Percentiles rank a stretch among this genome's conserved stretches.
phyloP scores from a whole-genome alignment of 352 stramenopile genomes.

The Phytophthora sansomeana region DNA sequence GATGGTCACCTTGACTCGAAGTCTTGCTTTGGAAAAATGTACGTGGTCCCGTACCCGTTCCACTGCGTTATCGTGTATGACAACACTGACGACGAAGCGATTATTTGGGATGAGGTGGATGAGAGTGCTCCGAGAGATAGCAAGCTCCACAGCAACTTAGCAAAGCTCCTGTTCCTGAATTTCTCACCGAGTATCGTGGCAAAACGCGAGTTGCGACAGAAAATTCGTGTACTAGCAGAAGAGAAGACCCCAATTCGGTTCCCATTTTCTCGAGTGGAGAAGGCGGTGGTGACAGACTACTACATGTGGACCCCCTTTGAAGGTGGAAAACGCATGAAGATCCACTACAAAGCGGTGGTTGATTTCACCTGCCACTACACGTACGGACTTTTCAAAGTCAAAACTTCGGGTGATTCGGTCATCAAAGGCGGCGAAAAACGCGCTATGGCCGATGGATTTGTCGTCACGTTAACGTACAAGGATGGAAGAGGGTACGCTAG shows the following conservation, averaged over 20 bases:
- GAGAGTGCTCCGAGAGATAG: constrained; percentile 6
- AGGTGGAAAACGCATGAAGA: background rate
- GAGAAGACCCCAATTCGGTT: constrained; percentile 29
- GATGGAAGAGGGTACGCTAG: constrained; percentile 44
- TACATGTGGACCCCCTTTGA: constrained; percentile 19
- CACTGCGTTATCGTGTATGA: constrained; percentile 58
- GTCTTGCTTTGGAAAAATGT: constrained; percentile 57
- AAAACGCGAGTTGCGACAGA: constrained; percentile 40
- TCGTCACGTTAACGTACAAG: constrained; percentile 40
- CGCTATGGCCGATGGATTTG: constrained; percentile 49
- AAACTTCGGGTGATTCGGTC: constrained; percentile 3
- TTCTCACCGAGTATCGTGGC: constrained; percentile 35
- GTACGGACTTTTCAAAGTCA: constrained; percentile 35
- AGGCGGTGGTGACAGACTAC: constrained; percentile 21
- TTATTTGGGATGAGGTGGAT: constrained; percentile 39
- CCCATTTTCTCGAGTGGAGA: constrained; percentile 42
- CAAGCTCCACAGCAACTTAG: constrained; percentile 37
- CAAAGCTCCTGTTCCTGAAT: constrained; percentile 37
- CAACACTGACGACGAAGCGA: constrained; percentile 48
- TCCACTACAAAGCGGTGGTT: constrained; percentile 15
- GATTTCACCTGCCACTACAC: constrained; percentile 52
- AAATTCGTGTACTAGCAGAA: constrained; percentile 39
- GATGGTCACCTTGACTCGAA: constrained; percentile 48
- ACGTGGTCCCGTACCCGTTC: constrained; percentile 57
- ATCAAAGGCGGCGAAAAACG: constrained; percentile 10